Evolutionary conservation across 1,284 basidiomycete genomes (phyloP), one percentile per base, ranked within the genome.

Genomic region (Ceratobasidium sp.): DNA sequence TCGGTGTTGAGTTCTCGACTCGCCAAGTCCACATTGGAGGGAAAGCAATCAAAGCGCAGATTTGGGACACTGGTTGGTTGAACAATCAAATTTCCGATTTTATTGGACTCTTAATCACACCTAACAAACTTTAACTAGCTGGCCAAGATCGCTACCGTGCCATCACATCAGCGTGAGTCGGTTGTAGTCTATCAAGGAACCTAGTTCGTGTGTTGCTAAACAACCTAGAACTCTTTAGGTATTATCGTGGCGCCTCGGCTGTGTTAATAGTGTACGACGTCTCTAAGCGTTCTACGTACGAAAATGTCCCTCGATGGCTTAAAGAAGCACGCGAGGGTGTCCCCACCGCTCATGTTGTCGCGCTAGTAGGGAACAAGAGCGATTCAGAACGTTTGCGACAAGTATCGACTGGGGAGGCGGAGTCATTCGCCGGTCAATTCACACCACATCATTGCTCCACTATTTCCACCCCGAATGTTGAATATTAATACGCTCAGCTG

Each of bases 121-220:
- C 20, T 50, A 13, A 49, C 29, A 40, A 56, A 31, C 31, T 27
- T 32, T 55, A 35, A 42, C 52, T 77, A 93, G 96, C 97, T 77
- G 96, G 97, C 45, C 96, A 98, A 82, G 96, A 98, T 81, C 92
- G 96, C 75, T 99, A 99, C 84, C 90, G 96, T 72, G 96, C 97
- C 70, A 99, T 99, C 80, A 99, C 96, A 58, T 96, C 96, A 75
- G 93, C 93, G 91, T 94, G 69, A 80, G 90, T 84, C 32, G 12
- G 12, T 40, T 53, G 31, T 4, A 12, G 32, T 10, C 13, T 52
- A 22, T 20, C 47, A 17, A 20, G 27, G n/a, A n/a, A n/a, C n/a
- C n/a, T n/a, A 31, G 27, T 32, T 4, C n/a, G 25, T 68, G 31
- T 29, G 35, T 42, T 17, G 38, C 25, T 29, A 68, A 27, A 55